These are phyloP conservation scores for Sporobolomyces pararoseus DNA, from an alignment of 768 basidiomycete genomes.

Conservation along the genomic window DNA sequence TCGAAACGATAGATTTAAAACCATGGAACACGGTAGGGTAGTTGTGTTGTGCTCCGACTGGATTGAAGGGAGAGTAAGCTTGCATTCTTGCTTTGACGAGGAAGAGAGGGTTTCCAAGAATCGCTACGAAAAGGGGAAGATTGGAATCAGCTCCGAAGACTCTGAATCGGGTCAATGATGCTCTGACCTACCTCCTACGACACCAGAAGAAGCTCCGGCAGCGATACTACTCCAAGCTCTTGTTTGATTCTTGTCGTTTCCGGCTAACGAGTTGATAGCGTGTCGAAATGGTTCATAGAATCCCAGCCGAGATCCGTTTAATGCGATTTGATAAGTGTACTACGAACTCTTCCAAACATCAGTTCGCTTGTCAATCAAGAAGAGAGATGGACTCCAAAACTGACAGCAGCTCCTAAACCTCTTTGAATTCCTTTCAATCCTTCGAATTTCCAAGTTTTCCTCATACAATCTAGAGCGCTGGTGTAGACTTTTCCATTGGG, in stretches of 20 bases:
- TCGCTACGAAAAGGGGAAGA: slow-evolving; percentile 35
- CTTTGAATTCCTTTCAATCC: slow-evolving; percentile 68
- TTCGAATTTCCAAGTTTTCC: slow-evolving; percentile 45
- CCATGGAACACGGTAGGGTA: slow-evolving; percentile 84
- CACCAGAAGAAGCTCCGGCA: slow-evolving; percentile 85
- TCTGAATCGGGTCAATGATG: neutral
- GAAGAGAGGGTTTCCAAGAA: slow-evolving; percentile 82
- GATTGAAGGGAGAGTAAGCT: slow-evolving; percentile 90
- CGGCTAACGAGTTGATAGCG: slow-evolving; percentile 64
- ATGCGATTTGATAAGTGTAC: slow-evolving; percentile 67
- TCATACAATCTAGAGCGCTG: slow-evolving; percentile 76
- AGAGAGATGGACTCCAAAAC: slow-evolving; percentile 38
- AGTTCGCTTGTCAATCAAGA: neutral
- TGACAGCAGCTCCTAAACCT: slow-evolving; percentile 82
- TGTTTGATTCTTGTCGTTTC: slow-evolving; percentile 61
- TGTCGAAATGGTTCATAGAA: slow-evolving; percentile 91
- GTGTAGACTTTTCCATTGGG: slow-evolving; percentile 68
- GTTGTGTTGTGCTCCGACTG: slow-evolving; percentile 88
- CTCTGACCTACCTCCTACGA: slow-evolving; percentile 68
- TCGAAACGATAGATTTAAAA: slow-evolving; percentile 67
- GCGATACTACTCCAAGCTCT: slow-evolving; percentile 70
- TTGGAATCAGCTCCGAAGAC: neutral
- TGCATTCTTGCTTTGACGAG: slow-evolving; percentile 98
- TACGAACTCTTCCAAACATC: slow-evolving; percentile 47
- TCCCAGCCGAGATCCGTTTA: slow-evolving; percentile 53